Evolutionary conservation across 2,329 filamentous ascomycete genomes (phyloP).

Genomic region (Fusarium irregulare): DNA sequence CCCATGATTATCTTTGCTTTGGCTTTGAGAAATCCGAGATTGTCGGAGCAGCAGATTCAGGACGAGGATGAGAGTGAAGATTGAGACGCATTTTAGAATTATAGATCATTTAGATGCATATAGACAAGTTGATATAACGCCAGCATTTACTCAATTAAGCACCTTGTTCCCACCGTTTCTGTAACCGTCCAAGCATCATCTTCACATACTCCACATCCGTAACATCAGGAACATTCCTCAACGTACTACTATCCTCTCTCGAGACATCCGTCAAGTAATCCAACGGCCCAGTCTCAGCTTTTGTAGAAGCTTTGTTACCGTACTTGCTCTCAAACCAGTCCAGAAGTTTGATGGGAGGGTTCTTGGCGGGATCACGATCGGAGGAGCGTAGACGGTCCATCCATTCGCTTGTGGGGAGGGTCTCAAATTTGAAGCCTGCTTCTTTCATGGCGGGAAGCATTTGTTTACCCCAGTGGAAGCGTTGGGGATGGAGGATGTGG

Average conservation of each 20-base stretch:
- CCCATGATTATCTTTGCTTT: slow-evolving; percentile 60
- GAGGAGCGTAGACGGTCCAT: slow-evolving; percentile 56
- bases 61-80: slow-evolving; percentile 30
- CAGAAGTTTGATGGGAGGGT: slow-evolving; percentile 64
- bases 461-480: slow-evolving; percentile 62
- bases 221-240: slow-evolving; percentile 35
- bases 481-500: slow-evolving; percentile 35
- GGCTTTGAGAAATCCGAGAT: slow-evolving; percentile 56
- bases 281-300: slow-evolving; percentile 16
- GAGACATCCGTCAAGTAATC: slow-evolving; percentile 34
- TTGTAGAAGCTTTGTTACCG: slow-evolving; percentile 24
- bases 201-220: slow-evolving; percentile 26
- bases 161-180: slow-evolving; percentile 6
- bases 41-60: slow-evolving; percentile 53
- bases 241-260: slow-evolving; percentile 28
- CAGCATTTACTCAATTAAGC: background rate
- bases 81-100: background rate
- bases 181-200: slow-evolving; percentile 26
- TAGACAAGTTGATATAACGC: background rate
- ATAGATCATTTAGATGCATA: background rate
- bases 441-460: slow-evolving; percentile 60
- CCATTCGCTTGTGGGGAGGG: slow-evolving; percentile 58
- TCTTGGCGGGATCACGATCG: slow-evolving; percentile 57
- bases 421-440: slow-evolving; percentile 59
- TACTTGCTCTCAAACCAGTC: slow-evolving; percentile 60